Percentiles rank a stretch among this genome's conserved stretches.
These are phyloP conservation scores for Thelephora terrestris DNA, from an alignment of 1,284 basidiomycete species.

Conservation along the genomic window DNA sequence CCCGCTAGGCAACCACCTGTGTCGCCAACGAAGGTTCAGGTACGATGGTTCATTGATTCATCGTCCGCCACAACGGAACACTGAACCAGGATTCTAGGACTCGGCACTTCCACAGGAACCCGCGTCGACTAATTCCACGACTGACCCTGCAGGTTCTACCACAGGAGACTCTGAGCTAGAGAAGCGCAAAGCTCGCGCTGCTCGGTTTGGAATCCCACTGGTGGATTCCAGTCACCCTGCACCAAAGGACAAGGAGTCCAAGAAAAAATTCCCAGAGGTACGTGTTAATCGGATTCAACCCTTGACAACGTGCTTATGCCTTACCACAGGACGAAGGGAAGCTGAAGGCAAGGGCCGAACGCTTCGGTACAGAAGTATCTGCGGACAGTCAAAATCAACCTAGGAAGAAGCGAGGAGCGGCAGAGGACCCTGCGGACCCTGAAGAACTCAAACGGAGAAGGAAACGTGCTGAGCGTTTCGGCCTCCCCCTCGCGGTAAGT, in stretches of 20 bases:
- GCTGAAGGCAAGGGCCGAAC: slow-evolving; percentile 34
- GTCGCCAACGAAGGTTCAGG: neutral
- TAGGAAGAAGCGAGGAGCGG: slow-evolving; percentile 29
- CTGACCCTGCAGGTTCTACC: slow-evolving; percentile 6
- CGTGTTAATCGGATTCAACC: neutral
- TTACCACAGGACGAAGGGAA: slow-evolving; percentile 34
- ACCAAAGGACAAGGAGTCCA: slow-evolving; percentile 4
- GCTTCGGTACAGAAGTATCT: slow-evolving; percentile 33
- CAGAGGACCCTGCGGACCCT: slow-evolving; percentile 35
- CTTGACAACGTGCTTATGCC: slow-evolving; percentile 4
- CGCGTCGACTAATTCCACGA: slow-evolving; percentile 7
- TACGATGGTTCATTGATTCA: no score
- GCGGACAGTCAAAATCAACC: slow-evolving; percentile 13
- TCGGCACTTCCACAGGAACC: neutral
- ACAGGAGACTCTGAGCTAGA: slow-evolving; percentile 39
- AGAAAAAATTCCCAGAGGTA: slow-evolving; percentile 4
- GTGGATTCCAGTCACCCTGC: slow-evolving; percentile 30
- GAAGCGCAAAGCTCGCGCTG: slow-evolving; percentile 52
- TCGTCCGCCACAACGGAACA: no score
- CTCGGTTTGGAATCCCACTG: slow-evolving; percentile 57
- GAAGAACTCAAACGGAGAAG: slow-evolving; percentile 48
- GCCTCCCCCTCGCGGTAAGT: slow-evolving; percentile 7
- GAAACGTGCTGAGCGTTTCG: slow-evolving; percentile 58
- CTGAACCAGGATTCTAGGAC: neutral
- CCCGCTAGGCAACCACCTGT: slow-evolving; percentile 3